Base-by-base conservation (phyloP, 208 protist species). In the Trichomonas tenax region DNA sequence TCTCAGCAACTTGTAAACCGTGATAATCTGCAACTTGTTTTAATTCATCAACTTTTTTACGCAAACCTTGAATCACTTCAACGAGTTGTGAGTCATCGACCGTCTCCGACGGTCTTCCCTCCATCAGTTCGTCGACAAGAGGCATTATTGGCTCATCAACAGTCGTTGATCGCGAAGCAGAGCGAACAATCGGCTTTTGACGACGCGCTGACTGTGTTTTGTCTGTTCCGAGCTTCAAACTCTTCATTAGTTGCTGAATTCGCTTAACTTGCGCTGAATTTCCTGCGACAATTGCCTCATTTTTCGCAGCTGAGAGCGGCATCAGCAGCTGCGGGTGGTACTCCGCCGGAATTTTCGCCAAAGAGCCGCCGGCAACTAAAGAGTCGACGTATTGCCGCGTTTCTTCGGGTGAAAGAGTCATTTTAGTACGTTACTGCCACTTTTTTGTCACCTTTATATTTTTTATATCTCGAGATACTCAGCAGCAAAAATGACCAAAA, bases 211-310 rank as follows among this genome's bases (percentile, higher is more conserved):
- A 93, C n/a, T 6, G 9, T 44, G 44, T 34, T 58, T 58, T 93
- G 1, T 44, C 86, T 38, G 86, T 41, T 38, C 45, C 17, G 34
- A 93, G 31, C 26, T 41, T 34, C 21, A 93, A 38, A 26, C 45
- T 44, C 21, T 41, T 34, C 86, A 93, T 93, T 48, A 93, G 9
- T 21, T 23, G 11, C 51, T 93, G 86, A 93, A 93, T 48, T 51
- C 86, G 17, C 46, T 93, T 93, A 8, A 93, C 86, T 51, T 23
- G 11, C 8, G 86, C 11, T 38, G 86, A 17, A 51, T 93, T 93
- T 38, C 86, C 86, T 38, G 86, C 44, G 38, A 93, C 86, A 93
- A 93, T 93, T 10, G 86, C 86, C 51, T 93, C 86, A 51, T 93
- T 93, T 93, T 93, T 93, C 10, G 40, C 44, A 38, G 86, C 86